Evolutionary conservation across 2,329 filamentous ascomycete genomes (phyloP), one percentile per base, ranked within the genome.

Genomic region (Magnaporthales sp.): DNA sequence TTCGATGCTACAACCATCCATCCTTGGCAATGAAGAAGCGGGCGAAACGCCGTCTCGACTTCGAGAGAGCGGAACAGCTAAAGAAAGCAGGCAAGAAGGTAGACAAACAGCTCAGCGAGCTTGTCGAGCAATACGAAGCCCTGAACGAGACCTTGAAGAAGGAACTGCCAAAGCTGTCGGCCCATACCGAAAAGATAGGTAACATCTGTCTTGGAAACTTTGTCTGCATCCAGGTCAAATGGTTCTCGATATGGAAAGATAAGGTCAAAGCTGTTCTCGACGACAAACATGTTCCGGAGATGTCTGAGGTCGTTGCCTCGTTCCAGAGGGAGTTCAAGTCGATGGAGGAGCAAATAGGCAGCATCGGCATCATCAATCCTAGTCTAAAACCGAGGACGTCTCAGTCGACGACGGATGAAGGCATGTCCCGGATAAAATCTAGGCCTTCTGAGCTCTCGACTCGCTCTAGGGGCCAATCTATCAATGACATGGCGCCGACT

Each of bases 141-240:
- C 82, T 99, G 68, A 98, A 98, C 74, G 92, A 97, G 69, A 92
- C 94, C 0, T 83, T 98, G 68, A 97, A 97, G 77, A 90, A 94
- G 70, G 94, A 98, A 75, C 83, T 99, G 62, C 94, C 94, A 1
- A 89, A 89, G 74, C 84, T 99, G 19, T 96, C 95, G 65, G 79
- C 81, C 8, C 80, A 95, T 69, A 97, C 94, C 1, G 91, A 92
- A 69, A 91, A 89, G 72, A 81, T 97, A 68, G 92, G 95, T 72
- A 91, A 93, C 72, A 89, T 91, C 27, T 94, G 92, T 72, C 83
- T 97, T 60, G 86, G 85, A 67, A 93, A 92, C 72, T 92, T 98
- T 73, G 87, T 97, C 70, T 88, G 90, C 69, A 89, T 96, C 62
- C 93, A 97, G 77, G 84, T 87, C 22, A 84, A 86, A 63, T 99